Evolutionary conservation across 176 grass and related monocot genomes (phyloP).

Genomic region (Raddia guianensis): DNA sequence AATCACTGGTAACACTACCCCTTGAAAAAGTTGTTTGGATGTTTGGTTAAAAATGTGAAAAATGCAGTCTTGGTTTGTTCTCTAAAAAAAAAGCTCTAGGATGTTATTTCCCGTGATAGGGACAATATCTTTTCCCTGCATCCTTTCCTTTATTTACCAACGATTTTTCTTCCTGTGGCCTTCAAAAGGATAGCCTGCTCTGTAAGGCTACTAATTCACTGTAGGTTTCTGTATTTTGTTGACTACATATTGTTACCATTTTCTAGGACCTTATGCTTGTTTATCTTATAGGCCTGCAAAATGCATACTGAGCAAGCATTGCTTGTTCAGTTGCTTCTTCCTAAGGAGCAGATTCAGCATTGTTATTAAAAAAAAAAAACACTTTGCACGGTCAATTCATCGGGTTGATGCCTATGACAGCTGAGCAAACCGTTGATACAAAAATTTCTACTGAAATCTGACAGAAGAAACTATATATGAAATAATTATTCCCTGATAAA

Average conservation of each 20-base stretch:
- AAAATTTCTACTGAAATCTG: background rate
- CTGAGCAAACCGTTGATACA: background rate
- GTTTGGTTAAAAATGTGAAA: background rate
- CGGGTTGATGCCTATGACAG: background rate
- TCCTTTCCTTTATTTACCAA: background rate
- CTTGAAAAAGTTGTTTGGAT: background rate
- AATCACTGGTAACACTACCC: background rate
- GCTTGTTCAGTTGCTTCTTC: constrained; percentile 9
- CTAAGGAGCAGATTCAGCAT: background rate
- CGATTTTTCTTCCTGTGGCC: background rate
- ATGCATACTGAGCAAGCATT: background rate
- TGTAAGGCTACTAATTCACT: background rate
- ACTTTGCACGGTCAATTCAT: background rate
- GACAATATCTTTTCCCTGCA: background rate
- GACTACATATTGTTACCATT: background rate
- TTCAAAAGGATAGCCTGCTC: background rate
- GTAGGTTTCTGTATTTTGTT: constrained; percentile 3
- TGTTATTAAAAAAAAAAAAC: no score
- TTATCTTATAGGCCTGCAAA: no score
- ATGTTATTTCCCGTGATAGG: background rate
- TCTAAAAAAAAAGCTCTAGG: background rate
- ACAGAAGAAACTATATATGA: background rate
- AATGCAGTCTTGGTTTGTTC: background rate
- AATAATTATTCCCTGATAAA: background rate
- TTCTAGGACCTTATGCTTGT: background rate